A percentile compares a stretch with the other conserved stretches of the same genome.
These are phyloP conservation scores for Choanephora cucurbitarum DNA, from an alignment of 371 early-diverging fungal species.

Conservation along the genomic window DNA sequence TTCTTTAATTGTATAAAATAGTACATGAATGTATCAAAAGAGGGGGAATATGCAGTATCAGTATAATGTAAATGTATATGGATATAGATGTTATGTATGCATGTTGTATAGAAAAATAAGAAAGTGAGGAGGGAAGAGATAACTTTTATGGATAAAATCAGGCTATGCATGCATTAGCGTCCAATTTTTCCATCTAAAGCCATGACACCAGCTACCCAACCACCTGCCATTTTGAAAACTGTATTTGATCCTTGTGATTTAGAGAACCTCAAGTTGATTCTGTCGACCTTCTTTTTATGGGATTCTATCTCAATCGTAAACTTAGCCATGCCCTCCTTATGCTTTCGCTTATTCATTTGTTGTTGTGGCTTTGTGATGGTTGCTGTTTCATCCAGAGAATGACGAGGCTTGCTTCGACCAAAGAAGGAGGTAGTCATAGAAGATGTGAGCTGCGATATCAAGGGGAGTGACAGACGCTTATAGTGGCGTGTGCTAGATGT, in stretches of 20 bases:
- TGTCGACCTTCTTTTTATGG: constrained; percentile 18
- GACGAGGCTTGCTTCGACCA: constrained; percentile 32
- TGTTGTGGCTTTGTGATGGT: constrained; percentile 7
- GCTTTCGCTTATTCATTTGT: constrained; percentile 13
- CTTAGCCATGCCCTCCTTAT: constrained; percentile 38
- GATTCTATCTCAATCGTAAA: constrained; percentile 37
- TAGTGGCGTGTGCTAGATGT: constrained; percentile 5
- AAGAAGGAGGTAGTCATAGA: constrained; percentile 50
- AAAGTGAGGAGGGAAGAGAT: too few relatives aligned
- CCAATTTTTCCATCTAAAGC: constrained; percentile 29
- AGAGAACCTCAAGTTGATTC: constrained; percentile 37
- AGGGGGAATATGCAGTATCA: too few relatives aligned
- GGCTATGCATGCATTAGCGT: constrained; percentile 1
- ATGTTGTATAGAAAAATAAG: too few relatives aligned
- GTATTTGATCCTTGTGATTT: constrained; percentile 40
- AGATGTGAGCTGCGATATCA: constrained; percentile 43
- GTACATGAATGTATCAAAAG: too few relatives aligned
- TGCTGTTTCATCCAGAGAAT: constrained; percentile 28
- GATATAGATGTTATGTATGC: too few relatives aligned
- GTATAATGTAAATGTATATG: too few relatives aligned
- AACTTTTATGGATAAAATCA: neutral
- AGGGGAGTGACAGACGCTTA: constrained; percentile 33
- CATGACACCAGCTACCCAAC: constrained; percentile 47
- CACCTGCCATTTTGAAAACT: constrained; percentile 50
- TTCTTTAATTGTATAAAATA: too few relatives aligned